phyloP scores from a whole-genome alignment of 352 stramenopile genomes.

The Elongisporangium prolatum region DNA sequence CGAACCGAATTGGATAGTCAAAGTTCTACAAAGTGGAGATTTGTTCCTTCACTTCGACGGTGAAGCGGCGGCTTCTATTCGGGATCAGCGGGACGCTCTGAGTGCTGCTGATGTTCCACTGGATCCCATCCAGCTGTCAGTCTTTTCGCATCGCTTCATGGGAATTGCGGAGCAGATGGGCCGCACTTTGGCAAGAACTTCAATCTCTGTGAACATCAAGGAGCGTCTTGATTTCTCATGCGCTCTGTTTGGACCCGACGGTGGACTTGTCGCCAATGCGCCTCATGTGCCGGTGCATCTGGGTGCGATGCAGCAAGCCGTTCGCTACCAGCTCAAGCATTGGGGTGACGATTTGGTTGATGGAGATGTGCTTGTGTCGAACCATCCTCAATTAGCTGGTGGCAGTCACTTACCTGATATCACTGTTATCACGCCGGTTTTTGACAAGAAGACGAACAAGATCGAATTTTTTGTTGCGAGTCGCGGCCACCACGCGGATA shows the following conservation, averaged over 20 bases:
- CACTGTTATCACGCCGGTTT: constrained; percentile 99
- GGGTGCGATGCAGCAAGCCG: constrained; percentile 97
- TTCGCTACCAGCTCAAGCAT: constrained; percentile 92
- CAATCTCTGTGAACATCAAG: constrained; percentile 99
- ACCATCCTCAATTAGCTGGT: constrained; percentile 98
- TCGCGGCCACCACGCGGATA: constrained; percentile 97
- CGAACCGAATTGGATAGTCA: constrained; percentile 92
- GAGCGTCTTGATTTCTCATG: constrained; percentile 99
- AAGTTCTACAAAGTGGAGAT: constrained; percentile 93
- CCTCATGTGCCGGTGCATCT: constrained; percentile 99
- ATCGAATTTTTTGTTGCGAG: constrained; percentile 99
- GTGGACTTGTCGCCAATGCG: constrained; percentile 98
- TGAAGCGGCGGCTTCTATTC: constrained; percentile 19
- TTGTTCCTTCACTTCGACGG: constrained; percentile 85
- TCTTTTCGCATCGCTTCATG: constrained; percentile 99
- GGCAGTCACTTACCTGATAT: constrained; percentile 98
- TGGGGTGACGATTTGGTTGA: constrained; percentile 91
- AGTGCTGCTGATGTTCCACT: constrained; percentile 35
- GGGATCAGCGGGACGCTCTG: constrained; percentile 19
- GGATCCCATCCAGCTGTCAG: constrained; percentile 96
- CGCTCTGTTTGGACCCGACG: constrained; percentile 96
- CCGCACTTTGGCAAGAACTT: constrained; percentile 94
- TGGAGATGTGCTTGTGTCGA: constrained; percentile 98
- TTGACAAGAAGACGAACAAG: constrained; percentile 83
- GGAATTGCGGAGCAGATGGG: constrained; percentile 99